Conservation (phyloP, 495 filamentous ascomycete genomes). For the Podospora comata region DNA sequence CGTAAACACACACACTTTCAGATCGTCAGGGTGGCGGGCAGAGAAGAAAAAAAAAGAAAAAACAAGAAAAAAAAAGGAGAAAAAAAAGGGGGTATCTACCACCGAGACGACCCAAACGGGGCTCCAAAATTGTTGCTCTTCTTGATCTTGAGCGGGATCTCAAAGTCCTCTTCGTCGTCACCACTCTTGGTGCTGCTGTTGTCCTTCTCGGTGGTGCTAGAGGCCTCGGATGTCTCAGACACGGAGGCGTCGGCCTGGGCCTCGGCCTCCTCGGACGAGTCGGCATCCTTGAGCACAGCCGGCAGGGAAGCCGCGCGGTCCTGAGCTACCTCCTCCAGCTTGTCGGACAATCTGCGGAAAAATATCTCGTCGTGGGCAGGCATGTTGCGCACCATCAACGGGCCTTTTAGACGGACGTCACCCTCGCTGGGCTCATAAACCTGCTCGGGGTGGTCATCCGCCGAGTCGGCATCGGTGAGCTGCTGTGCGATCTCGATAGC, state of each 20-base stretch:
- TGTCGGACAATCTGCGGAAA: constrained; percentile 41
- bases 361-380: constrained; percentile 48
- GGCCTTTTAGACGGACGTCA: constrained; percentile 42
- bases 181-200: constrained; percentile 30
- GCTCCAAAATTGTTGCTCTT: constrained; percentile 60
- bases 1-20: background rate
- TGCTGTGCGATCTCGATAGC: background rate
- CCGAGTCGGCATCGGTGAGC: background rate
- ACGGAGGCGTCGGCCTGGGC: background rate
- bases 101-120: constrained; percentile 28
- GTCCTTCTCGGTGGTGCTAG: constrained; percentile 19
- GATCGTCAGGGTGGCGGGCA: background rate
- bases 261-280: constrained; percentile 1
- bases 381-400: constrained; percentile 45
- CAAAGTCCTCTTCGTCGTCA: constrained; percentile 34
- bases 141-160: constrained; percentile 57
- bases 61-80: too few relatives aligned
- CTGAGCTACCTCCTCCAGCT: constrained; percentile 40
- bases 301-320: constrained; percentile 38
- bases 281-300: constrained; percentile 35
- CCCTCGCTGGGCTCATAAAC: constrained; percentile 25
- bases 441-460: constrained; percentile 28
- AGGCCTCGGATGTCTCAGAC: background rate
- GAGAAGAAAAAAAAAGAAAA: too few relatives aligned
- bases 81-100: background rate